Conservation (phyloP, 2,329 filamentous ascomycete genomes). For the Colletotrichum sp. region DNA sequence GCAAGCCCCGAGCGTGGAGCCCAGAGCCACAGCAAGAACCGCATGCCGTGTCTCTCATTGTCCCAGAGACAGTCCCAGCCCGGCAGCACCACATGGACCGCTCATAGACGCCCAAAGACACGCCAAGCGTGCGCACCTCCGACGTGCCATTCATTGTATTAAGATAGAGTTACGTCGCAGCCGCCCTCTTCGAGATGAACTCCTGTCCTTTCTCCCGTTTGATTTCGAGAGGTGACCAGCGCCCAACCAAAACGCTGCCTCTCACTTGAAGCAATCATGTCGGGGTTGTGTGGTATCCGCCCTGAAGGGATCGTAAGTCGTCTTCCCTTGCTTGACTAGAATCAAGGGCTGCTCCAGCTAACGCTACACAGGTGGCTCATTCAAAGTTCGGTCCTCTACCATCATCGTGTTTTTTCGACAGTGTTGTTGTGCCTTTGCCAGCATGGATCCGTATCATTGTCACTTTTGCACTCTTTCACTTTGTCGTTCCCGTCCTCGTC, state of each 20-base stretch:
- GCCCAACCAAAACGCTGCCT: background rate
- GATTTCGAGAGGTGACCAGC: slow-evolving; percentile 6
- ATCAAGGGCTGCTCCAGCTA: background rate
- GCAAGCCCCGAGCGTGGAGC: slow-evolving; percentile 20
- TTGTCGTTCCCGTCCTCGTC: slow-evolving; percentile 17
- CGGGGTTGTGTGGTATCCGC: slow-evolving; percentile 19
- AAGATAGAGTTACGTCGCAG: slow-evolving; percentile 19
- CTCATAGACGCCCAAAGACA: slow-evolving; percentile 13
- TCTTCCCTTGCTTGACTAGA: background rate
- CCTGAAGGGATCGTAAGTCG: slow-evolving; percentile 19
- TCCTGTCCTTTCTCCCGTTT: slow-evolving; percentile 12
- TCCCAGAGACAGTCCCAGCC: background rate
- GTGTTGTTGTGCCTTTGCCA: slow-evolving; percentile 27
- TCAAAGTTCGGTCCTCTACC: slow-evolving; percentile 23
- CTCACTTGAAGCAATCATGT: slow-evolving; percentile 14
- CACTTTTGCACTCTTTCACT: slow-evolving; percentile 22
- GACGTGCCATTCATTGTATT: slow-evolving; percentile 14
- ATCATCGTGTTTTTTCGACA: slow-evolving; percentile 32
- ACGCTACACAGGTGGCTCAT: background rate
- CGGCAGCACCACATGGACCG: slow-evolving; percentile 3
- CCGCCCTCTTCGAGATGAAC: slow-evolving; percentile 7
- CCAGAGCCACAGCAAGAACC: slow-evolving; percentile 2
- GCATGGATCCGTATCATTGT: slow-evolving; percentile 26
- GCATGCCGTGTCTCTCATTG: background rate
- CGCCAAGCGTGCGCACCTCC: slow-evolving; percentile 2